Evolutionary conservation across 441 rosid genomes (phyloP).

Genomic region (Adansonia rubrostipa): DNA sequence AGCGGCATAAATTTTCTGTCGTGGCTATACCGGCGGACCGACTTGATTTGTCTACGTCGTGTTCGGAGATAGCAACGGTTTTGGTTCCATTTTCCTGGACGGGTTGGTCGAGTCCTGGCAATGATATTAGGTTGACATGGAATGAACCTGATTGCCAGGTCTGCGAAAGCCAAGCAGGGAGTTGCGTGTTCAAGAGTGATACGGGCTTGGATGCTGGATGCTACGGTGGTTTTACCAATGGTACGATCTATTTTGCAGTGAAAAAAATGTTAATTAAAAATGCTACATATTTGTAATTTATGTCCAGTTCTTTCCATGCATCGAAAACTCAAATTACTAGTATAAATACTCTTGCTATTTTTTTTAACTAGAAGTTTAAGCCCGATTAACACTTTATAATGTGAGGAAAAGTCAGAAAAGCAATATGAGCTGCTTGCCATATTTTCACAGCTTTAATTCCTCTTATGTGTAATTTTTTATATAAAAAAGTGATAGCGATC

Average conservation of each 20-base stretch:
- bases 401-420: too few species aligned
- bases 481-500: too few species aligned
- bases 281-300: not conserved
- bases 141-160: slow-evolving; percentile 33
- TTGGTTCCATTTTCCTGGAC: slow-evolving; percentile 32
- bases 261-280: not conserved
- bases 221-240: not conserved
- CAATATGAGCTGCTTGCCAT: too few species aligned
- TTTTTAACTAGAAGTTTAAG: too few species aligned
- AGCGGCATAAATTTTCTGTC: slow-evolving; percentile 36
- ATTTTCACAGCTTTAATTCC: too few species aligned
- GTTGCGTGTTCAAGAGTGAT: slow-evolving; percentile 35
- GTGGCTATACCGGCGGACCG: slow-evolving; percentile 10
- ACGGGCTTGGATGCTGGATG: slow-evolving; percentile 18
- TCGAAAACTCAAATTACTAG: too few species aligned
- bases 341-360: too few species aligned
- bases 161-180: slow-evolving; percentile 37
- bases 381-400: too few species aligned
- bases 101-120: slow-evolving; percentile 6
- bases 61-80: slow-evolving; percentile 27
- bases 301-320: too few species aligned
- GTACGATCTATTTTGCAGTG: slow-evolving; percentile 25
- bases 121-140: slow-evolving; percentile 39
- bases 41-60: not conserved
- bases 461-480: too few species aligned